A percentile compares a stretch with the other conserved stretches of the same genome.
Evolutionary conservation across 805 yeast species (phyloP).

Genomic region (Groenewaldozyma tartarivorans): DNA sequence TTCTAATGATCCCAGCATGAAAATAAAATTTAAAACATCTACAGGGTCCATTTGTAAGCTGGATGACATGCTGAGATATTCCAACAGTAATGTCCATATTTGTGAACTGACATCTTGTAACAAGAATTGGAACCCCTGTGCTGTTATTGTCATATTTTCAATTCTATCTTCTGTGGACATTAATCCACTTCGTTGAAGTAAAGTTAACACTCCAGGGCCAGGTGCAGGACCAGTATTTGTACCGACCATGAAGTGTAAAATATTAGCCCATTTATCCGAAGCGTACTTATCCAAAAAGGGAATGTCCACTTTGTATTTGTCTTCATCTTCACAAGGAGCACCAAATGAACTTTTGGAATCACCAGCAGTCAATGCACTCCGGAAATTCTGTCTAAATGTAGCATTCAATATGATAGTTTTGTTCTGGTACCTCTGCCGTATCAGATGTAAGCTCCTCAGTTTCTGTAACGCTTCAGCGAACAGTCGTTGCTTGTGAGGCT

Average conservation of each 20-base stretch:
- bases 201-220: conserved; percentile 68
- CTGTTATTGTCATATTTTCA: conserved; percentile 57
- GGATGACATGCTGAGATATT: conserved; percentile 78
- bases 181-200: conserved; percentile 70
- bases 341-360: conserved; percentile 64
- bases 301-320: conserved; percentile 49
- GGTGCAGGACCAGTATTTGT: conserved; percentile 61
- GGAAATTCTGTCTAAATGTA: conserved; percentile 63
- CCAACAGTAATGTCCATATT: conserved; percentile 84
- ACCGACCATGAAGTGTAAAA: conserved; percentile 96
- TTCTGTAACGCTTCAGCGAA: conserved; percentile 74
- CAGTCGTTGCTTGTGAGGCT: conserved; percentile 38
- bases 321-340: conserved; percentile 48
- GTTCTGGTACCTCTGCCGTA: conserved; percentile 44
- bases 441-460: conserved; percentile 63
- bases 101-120: conserved; percentile 90
- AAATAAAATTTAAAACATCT: conserved; percentile 86
- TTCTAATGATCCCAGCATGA: conserved; percentile 87
- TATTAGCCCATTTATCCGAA: conserved; percentile 84
- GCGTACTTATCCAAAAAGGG: conserved; percentile 72
- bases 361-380: conserved; percentile 80
- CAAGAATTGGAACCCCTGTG: conserved; percentile 87
- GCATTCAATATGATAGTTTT: conserved; percentile 46
- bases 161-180: conserved; percentile 54
- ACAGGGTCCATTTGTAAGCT: conserved; percentile 88